Conservation (phyloP, 805 yeast genomes). For the Candida qinlingensis region DNA sequence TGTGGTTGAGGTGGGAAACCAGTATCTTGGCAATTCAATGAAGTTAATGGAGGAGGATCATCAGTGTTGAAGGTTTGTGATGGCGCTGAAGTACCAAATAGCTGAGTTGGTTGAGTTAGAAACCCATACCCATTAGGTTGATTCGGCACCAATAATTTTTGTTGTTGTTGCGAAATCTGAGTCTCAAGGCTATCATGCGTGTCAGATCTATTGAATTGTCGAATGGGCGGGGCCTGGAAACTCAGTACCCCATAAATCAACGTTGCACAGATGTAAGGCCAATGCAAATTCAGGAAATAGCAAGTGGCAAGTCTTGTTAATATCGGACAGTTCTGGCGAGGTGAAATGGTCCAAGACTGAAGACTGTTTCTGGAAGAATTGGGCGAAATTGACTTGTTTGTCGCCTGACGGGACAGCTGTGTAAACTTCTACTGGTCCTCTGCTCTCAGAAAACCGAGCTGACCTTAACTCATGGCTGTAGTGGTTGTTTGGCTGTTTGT, state of each 20-base stretch:
- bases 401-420: constrained; percentile 73
- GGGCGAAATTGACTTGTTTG: constrained; percentile 58
- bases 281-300: constrained; percentile 92
- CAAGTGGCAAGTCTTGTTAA: constrained; percentile 76
- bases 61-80: not conserved
- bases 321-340: constrained; percentile 82
- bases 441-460: constrained; percentile 56
- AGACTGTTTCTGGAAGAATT: constrained; percentile 73
- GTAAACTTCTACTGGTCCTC: constrained; percentile 84
- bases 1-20: constrained; percentile 27
- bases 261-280: constrained; percentile 81
- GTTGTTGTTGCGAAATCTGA: constrained; percentile 29
- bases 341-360: constrained; percentile 67
- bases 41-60: constrained; percentile 5
- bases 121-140: constrained; percentile 35
- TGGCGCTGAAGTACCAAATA: constrained; percentile 1
- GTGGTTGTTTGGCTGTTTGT: not conserved
- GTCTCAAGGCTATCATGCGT: constrained; percentile 19
- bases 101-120: constrained; percentile 9
- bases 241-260: constrained; percentile 69
- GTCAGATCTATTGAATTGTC: constrained; percentile 2
- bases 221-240: constrained; percentile 51
- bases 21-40: constrained; percentile 17
- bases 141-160: constrained; percentile 23
- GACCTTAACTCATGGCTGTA: constrained; percentile 1